A percentile compares a stretch with the other conserved stretches of the same genome.
phyloP scores from a whole-genome alignment of 139 green algal genomes.

The Chlamydomonas incerta region DNA sequence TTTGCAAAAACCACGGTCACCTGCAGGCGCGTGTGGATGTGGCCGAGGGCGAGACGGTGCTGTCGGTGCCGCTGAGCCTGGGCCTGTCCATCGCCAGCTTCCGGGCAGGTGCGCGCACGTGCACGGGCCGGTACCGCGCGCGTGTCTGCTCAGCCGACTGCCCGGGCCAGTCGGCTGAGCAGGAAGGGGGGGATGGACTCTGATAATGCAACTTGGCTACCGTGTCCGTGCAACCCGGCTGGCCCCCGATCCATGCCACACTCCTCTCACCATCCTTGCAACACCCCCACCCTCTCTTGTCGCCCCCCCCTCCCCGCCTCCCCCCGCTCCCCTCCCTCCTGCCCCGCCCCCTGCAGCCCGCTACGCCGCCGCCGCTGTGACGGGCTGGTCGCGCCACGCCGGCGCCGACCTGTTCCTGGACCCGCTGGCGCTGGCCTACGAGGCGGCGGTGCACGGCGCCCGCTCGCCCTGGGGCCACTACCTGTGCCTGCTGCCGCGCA shows the following conservation, averaged over 20 bases:
- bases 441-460: constrained; percentile 25
- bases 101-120: not conserved
- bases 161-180: too few relatives aligned
- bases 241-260: too few relatives aligned
- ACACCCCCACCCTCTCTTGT: too few relatives aligned
- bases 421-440: constrained; percentile 27
- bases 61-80: constrained; percentile 24
- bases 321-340: not conserved
- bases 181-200: too few relatives aligned
- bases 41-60: not conserved
- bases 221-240: too few relatives aligned
- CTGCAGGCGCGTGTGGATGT: not conserved
- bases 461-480: constrained; percentile 19
- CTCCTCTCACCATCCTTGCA: too few relatives aligned
- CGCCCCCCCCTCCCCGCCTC: too few relatives aligned
- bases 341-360: not conserved
- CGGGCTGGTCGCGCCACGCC: not conserved
- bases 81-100: constrained; percentile 27
- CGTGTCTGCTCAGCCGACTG: too few relatives aligned
- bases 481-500: constrained; percentile 19
- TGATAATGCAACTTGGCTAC: too few relatives aligned
- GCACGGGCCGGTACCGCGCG: too few relatives aligned
- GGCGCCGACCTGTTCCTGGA: constrained; percentile 27
- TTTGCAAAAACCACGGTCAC: too few relatives aligned
- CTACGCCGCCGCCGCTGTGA: not conserved